Conservation (phyloP, 345 rosid species). For the Melaleuca alternifolia region DNA sequence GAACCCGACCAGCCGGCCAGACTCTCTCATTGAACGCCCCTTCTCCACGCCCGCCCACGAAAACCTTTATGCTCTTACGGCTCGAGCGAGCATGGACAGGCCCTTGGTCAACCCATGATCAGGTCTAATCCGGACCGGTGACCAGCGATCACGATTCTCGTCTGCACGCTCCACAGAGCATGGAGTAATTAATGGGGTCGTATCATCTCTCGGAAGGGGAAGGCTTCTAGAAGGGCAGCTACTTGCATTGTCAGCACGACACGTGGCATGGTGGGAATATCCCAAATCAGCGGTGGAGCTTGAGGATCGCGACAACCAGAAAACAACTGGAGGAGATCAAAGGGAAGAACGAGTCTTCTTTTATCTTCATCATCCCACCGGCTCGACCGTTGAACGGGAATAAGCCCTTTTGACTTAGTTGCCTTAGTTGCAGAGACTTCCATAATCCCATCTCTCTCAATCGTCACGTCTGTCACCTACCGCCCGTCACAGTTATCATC, state of each 20-base stretch:
- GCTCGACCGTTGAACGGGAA: not conserved
- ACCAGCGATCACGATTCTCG: not conserved
- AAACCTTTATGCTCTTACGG: no score
- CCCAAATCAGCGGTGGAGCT: not conserved
- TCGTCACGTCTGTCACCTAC: not conserved
- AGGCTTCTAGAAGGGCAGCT: not conserved
- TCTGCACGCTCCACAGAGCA: no score
- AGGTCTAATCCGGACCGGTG: not conserved
- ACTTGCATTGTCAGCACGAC: not conserved
- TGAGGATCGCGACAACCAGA: not conserved
- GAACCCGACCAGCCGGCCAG: not conserved
- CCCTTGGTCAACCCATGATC: not conserved
- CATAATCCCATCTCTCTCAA: not conserved
- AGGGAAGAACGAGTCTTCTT: not conserved
- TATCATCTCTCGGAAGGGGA: not conserved
- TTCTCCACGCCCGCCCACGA: not conserved
- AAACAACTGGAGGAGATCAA: not conserved
- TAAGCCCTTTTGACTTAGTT: not conserved
- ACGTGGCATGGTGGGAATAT: not conserved
- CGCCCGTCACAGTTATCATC: not conserved
- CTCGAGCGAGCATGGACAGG: not conserved
- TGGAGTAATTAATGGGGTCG: not conserved
- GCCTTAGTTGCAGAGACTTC: not conserved
- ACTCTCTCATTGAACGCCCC: not conserved
- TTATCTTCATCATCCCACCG: no score